Evolutionary conservation across 371 early-diverging fungal genomes (phyloP), one percentile per base, ranked within the genome.

Genomic region (Rhizopus sp.): DNA sequence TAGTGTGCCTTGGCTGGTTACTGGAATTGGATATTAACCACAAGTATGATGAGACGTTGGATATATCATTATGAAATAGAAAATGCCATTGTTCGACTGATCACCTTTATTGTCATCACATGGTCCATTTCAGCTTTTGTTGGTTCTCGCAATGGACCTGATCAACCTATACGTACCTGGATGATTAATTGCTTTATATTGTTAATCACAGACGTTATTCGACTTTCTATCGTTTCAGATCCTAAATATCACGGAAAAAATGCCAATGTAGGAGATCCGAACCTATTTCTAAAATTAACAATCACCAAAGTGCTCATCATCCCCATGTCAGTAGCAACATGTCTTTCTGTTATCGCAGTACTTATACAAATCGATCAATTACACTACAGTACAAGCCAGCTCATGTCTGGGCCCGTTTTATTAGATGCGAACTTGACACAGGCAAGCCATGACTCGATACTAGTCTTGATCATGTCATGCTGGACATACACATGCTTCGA

Each of bases 1-100:
- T 47, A 84, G 84, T 84, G 84, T 33, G 51, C 73, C 31, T 62
- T 84, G 23, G 81, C 81, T 7, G 83, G 84, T 41, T 76, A 81
- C 48, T 86, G 86, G 84, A 83, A 81, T 38, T 82, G 73, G 64
- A 81, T 81, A 50, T 54, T 86, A 30, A 81, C 84, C 5, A 84
- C 77, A 13, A 78, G 80, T 51, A 77, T 86, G 75, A 78, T 83
- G 72, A 69, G 80, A 44, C 77, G 84, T 31, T 86, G 86, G 86
- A 68, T 83, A 35, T 77, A 71, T 57, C 80, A 78, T 54, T 86
- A 86, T 44, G 82, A 86, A 48, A 75, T 82, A 13, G 75, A 75
- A 15, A 82, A 73, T 48, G 80, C 82, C 23, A 77, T 84, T 56
- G 80, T 84, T 15, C 80, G 86, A 7, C 60, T 84, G 17, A 71